Evolutionary conservation across 2,329 filamentous ascomycete genomes (phyloP).

Genomic region (Hysterium pulicare): DNA sequence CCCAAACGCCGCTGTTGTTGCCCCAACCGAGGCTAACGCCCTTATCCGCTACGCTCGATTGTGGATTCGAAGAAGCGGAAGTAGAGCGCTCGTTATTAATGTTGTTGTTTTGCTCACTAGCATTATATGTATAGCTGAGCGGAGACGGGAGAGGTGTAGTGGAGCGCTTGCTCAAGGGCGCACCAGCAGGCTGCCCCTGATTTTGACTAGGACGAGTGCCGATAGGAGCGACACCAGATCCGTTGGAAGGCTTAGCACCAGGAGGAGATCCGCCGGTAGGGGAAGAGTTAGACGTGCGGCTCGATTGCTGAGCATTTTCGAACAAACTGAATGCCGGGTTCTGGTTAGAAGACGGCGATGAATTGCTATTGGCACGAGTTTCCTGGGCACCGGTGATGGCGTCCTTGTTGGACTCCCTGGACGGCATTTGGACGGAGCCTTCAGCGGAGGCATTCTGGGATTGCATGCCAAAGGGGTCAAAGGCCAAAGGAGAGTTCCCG

Average conservation of each 20-base stretch:
- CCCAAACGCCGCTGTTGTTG: conserved; percentile 79
- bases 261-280: conserved; percentile 73
- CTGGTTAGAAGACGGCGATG: conserved; percentile 73
- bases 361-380: conserved; percentile 77
- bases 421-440: conserved; percentile 51
- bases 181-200: conserved; percentile 55
- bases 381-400: conserved; percentile 50
- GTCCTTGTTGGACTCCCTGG: conserved; percentile 42
- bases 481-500: conserved; percentile 75
- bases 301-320: conserved; percentile 60
- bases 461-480: conserved; percentile 65
- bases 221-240: conserved; percentile 79
- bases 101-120: conserved; percentile 51
- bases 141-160: conserved; percentile 93
- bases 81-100: conserved; percentile 51
- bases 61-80: conserved; percentile 59
- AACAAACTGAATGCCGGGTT: conserved; percentile 47
- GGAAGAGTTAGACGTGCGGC: conserved; percentile 80
- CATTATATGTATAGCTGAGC: conserved; percentile 64
- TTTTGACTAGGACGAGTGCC: conserved; percentile 76
- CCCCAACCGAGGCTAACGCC: conserved; percentile 61
- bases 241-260: conserved; percentile 56
- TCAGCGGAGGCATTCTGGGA: conserved; percentile 50
- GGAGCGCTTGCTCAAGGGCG: conserved; percentile 71
- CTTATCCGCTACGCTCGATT: conserved; percentile 44